Percentiles rank a stretch among this genome's conserved stretches.
phyloP scores from a whole-genome alignment of 257 asterid species.

The Parsonsia alboflavescens region DNA sequence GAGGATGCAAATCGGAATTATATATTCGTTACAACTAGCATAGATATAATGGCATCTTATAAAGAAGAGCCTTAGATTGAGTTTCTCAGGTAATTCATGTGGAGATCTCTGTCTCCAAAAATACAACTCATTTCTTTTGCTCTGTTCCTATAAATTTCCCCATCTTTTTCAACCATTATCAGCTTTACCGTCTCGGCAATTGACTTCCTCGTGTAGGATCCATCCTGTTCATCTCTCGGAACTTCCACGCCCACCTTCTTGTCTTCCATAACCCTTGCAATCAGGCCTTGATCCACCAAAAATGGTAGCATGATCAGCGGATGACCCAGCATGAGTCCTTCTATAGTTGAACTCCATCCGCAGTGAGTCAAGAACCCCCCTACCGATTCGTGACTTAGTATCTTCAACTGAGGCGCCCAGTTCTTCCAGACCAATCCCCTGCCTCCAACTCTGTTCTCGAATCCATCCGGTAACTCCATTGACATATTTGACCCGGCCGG shows the following conservation, averaged over 20 bases:
- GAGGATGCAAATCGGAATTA: no score
- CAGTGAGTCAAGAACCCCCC: slow-evolving; percentile 51
- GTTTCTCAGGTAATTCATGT: background rate
- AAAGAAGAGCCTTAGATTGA: no score
- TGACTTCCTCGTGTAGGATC: slow-evolving; percentile 21
- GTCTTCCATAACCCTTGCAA: slow-evolving; percentile 30
- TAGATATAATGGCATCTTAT: no score
- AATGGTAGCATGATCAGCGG: slow-evolving; percentile 35
- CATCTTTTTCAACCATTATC: slow-evolving; percentile 25
- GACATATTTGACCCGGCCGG: background rate
- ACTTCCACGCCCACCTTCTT: slow-evolving; percentile 29
- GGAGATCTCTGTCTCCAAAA: background rate
- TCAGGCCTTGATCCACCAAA: slow-evolving; percentile 32
- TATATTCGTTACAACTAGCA: no score
- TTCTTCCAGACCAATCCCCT: slow-evolving; percentile 42
- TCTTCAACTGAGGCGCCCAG: slow-evolving; percentile 44
- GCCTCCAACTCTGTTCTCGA: slow-evolving; percentile 30
- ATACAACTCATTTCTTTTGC: background rate
- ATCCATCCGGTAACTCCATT: slow-evolving; percentile 26
- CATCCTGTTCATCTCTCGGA: slow-evolving; percentile 29
- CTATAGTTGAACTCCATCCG: slow-evolving; percentile 44
- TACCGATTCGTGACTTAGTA: slow-evolving; percentile 42
- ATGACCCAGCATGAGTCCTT: slow-evolving; percentile 27
- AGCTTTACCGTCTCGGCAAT: slow-evolving; percentile 27
- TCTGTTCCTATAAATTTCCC: background rate